These are phyloP conservation scores for Nitzschia sp. DNA, from an alignment of 108 stramenopile species.

Conservation along the genomic window DNA sequence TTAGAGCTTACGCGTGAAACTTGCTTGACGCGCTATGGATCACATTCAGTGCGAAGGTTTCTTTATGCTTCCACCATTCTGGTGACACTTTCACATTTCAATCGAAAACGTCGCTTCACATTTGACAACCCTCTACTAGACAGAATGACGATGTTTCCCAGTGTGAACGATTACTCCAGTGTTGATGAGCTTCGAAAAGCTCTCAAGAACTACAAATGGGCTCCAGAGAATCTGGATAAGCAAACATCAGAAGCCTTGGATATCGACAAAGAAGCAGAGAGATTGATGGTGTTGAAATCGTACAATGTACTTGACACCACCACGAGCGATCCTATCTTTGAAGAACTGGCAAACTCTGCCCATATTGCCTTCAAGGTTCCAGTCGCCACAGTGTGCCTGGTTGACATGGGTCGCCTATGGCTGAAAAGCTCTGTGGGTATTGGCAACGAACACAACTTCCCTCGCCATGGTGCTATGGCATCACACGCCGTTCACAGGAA, in stretches of 20 bases:
- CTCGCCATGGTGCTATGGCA: neutral
- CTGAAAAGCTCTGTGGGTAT: neutral
- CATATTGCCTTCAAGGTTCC: neutral
- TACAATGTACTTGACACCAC: conserved; percentile 54
- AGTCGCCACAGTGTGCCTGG: neutral
- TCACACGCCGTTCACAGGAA: neutral
- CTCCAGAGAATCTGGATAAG: conserved; percentile 2
- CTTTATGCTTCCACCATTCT: no score
- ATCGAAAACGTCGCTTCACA: no score
- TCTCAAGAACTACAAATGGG: conserved; percentile 10
- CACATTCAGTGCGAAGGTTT: no score
- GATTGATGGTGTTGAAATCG: conserved; percentile 45
- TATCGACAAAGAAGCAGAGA: conserved; percentile 43
- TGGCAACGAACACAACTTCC: neutral
- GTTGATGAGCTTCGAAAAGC: conserved; percentile 12
- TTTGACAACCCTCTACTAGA: neutral
- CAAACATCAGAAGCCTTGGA: conserved; percentile 12
- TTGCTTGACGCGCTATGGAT: no score
- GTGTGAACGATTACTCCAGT: conserved; percentile 1
- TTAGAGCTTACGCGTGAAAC: no score
- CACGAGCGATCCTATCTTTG: conserved; percentile 12
- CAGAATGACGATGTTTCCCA: neutral
- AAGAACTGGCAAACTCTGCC: neutral
- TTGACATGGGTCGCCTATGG: neutral
- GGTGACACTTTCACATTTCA: no score